Conservation (phyloP, 768 basidiomycete species). For the Dioszegia aurantiaca region DNA sequence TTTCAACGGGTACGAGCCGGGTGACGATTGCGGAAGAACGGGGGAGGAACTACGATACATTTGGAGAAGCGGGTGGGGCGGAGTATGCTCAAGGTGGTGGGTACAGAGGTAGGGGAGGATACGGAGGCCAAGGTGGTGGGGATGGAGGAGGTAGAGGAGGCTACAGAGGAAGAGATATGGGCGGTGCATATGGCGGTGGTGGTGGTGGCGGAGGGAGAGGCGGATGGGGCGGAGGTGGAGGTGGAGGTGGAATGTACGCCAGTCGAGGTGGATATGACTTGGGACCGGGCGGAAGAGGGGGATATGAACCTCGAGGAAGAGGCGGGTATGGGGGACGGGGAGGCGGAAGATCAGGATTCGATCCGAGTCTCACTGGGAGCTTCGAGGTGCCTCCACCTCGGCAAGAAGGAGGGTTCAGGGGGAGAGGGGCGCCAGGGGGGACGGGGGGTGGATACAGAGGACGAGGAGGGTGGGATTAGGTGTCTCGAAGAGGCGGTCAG, state of each 20-base stretch:
- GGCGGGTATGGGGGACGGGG: not conserved
- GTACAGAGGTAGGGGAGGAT: constrained; percentile 10
- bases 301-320: constrained; percentile 12
- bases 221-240: constrained; percentile 18
- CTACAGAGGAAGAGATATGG: constrained; percentile 14
- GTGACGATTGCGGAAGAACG: constrained; percentile 38
- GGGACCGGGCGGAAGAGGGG: constrained; percentile 19
- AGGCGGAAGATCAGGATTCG: constrained; percentile 6
- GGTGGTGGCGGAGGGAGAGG: not conserved
- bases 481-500: not conserved
- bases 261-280: constrained; percentile 7
- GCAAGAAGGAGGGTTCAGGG: not conserved
- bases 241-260: constrained; percentile 6
- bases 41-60: constrained; percentile 44
- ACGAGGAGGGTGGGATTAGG: constrained; percentile 6
- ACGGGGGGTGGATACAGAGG: not conserved
- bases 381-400: not conserved
- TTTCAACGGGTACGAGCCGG: constrained; percentile 22
- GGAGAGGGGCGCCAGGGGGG: not conserved
- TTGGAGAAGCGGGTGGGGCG: constrained; percentile 42
- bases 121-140: constrained; percentile 13
- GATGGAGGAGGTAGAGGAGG: not conserved
- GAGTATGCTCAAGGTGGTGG: constrained; percentile 5
- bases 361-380: constrained; percentile 4
- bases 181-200: constrained; percentile 8